These are phyloP conservation scores for Aspergillus sp. DNA, from an alignment of 2,329 filamentous ascomycete genomes.

Conservation along the genomic window DNA sequence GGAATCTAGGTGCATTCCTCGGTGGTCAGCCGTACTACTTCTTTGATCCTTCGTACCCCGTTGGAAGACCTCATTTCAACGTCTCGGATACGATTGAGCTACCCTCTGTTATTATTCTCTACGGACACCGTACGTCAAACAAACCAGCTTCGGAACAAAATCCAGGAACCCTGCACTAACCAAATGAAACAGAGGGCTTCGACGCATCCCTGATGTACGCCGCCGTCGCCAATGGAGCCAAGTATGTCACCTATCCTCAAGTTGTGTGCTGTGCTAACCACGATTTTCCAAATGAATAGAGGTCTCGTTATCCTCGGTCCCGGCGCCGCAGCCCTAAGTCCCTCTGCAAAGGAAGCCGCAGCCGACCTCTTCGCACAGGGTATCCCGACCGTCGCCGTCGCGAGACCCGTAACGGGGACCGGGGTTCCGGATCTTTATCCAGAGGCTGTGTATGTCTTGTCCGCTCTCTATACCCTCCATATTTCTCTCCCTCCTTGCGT, in stretches of 20 bases:
- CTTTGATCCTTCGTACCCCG: neutral
- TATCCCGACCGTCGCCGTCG: neutral
- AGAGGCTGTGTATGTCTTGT: neutral
- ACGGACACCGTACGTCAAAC: neutral
- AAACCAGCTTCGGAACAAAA: neutral
- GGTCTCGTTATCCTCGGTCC: constrained; percentile 2
- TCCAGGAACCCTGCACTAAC: neutral
- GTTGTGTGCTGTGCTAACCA: no score
- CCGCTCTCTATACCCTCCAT: no score
- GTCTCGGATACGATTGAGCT: neutral
- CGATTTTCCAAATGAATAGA: neutral
- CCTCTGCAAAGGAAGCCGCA: neutral
- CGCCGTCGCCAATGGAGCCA: constrained; percentile 1
- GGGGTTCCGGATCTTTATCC: constrained; percentile 1
- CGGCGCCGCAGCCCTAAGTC: neutral
- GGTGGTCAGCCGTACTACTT: constrained; percentile 10
- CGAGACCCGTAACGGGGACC: neutral
- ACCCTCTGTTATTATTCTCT: constrained; percentile 2
- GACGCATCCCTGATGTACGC: constrained; percentile 7
- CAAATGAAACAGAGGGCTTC: constrained; percentile 1
- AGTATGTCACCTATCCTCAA: neutral
- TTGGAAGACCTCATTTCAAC: neutral
- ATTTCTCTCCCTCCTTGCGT: neutral
- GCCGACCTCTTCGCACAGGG: constrained; percentile 1
- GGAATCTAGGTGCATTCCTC: constrained; percentile 1